Evolutionary conservation across 352 stramenopile genomes (phyloP), one percentile per base, ranked within the genome.

Genomic region (Plasmopara muralis): DNA sequence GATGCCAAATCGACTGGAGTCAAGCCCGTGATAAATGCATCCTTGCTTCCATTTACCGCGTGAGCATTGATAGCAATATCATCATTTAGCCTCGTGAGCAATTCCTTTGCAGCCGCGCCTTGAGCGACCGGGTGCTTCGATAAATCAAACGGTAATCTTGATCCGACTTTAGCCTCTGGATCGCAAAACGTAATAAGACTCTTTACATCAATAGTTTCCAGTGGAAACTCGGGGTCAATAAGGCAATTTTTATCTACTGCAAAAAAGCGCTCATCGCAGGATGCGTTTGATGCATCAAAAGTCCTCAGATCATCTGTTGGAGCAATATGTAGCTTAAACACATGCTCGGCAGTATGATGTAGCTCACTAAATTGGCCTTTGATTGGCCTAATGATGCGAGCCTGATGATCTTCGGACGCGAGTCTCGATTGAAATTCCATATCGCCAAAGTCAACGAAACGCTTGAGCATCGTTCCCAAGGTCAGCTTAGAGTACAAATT

Each of bases 71-170:
- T 84, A n/a, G 79, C 72, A 42, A 98, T 93, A 57, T 99, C 96
- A 34, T 96, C 86, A 5, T 62, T 63, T 4, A 99, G 82, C 18
- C 96, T 77, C 51, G 93, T 85, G 16, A 98, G 83, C 35, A 97
- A 85, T 57, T 97, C 91, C 64, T 97, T 91, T 6, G 93, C 96
- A 45, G 95, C 96, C 40, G 95, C 88, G 15, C 91, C 97, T 59
- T 97, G 86, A 13, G 85, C 90, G 38, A 64, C 88, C 47, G 76
- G 90, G 33, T 97, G 94, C 10, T 72, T 62, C 0, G 77, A 88
- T 28, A 99, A 61, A 49, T 98, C 84, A 60, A 99, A 99, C 31
- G 96, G 95, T 9, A 99, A 64, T 10, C 56, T 62, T 12, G 60
- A 16, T 3, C 54, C 47, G 6, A 87, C 50, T 49, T 77, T 58